A percentile compares a stretch with the other conserved stretches of the same genome.
These are phyloP conservation scores for Neltuma alba DNA, from an alignment of 306 rosid species.

Conservation along the genomic window DNA sequence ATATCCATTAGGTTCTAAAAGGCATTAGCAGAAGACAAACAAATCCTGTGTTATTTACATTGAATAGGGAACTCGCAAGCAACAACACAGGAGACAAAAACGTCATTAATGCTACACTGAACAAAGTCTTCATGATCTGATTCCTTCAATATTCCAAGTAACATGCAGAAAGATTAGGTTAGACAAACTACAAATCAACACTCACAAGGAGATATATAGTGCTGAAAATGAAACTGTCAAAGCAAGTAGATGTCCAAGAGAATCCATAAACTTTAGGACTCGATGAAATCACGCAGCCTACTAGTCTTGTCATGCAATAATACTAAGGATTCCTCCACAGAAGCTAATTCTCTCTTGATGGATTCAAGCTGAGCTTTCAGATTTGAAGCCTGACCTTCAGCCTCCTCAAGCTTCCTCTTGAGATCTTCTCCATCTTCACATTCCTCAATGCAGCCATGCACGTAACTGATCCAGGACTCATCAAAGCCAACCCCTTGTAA, in stretches of 20 bases:
- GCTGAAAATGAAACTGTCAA: neutral
- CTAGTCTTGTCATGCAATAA: neutral
- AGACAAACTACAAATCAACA: neutral
- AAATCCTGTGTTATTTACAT: too few species aligned
- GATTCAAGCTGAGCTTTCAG: too few species aligned
- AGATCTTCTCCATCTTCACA: neutral
- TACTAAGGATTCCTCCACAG: neutral
- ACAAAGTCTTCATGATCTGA: neutral
- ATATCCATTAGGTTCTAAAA: too few species aligned
- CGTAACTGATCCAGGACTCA: neutral
- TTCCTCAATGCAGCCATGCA: neutral
- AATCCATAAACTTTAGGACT: neutral
- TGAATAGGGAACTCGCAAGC: too few species aligned
- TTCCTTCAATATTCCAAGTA: neutral
- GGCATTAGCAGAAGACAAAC: too few species aligned
- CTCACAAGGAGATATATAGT: neutral
- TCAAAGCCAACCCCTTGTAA: neutral
- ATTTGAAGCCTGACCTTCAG: neutral
- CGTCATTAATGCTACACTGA: too few species aligned
- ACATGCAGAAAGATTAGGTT: neutral
- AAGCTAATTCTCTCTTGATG: too few species aligned
- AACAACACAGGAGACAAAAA: too few species aligned
- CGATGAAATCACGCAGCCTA: neutral
- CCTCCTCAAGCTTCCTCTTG: neutral
- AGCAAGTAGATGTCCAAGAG: neutral